A percentile compares a stretch with the other conserved stretches of the same genome.
These are phyloP conservation scores for Lactifluus piperatus DNA, from an alignment of 768 basidiomycete species.

Conservation along the genomic window DNA sequence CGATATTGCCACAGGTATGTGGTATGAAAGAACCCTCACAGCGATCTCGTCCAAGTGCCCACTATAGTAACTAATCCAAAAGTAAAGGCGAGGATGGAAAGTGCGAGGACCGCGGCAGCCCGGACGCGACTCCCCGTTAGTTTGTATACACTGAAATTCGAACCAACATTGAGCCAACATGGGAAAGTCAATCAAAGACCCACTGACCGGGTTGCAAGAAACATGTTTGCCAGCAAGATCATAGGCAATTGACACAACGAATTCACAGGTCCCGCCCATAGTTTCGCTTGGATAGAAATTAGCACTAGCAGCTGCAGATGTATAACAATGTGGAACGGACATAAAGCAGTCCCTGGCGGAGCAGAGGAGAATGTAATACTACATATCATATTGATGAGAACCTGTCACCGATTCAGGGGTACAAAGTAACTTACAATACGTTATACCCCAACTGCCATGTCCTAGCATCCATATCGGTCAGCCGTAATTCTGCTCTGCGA, in stretches of 20 bases:
- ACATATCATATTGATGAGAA: background rate
- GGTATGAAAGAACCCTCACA: background rate
- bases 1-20: background rate
- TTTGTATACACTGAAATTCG: background rate
- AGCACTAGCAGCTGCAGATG: background rate
- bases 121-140: background rate
- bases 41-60: accelerated
- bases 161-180: background rate
- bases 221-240: background rate
- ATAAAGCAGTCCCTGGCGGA: background rate
- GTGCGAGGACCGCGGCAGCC: background rate
- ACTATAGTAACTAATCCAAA: background rate
- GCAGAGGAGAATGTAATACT: background rate
- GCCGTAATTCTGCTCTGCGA: too few species aligned
- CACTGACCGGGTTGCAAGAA: background rate
- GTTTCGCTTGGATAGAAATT: background rate
- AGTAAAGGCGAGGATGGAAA: background rate
- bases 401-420: background rate
- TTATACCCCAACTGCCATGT: background rate
- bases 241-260: background rate
- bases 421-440: background rate
- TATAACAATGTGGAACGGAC: background rate
- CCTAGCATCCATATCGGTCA: background rate
- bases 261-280: background rate
- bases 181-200: background rate